Evolutionary conservation across 2,329 filamentous ascomycete species (phyloP).

Genomic region (Sarocladium oryzae): DNA sequence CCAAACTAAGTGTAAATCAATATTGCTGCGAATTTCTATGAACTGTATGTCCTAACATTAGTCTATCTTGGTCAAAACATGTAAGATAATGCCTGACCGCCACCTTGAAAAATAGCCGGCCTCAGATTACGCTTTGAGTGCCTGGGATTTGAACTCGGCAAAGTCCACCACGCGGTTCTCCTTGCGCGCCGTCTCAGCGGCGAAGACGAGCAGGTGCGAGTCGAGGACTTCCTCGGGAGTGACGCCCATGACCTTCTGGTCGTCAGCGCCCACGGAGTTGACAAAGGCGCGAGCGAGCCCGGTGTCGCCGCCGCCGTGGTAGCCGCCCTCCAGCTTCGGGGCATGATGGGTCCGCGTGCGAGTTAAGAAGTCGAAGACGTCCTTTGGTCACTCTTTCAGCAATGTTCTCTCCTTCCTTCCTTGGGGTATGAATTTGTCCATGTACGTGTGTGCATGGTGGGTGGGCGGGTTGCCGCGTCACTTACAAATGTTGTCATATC

Average conservation of each 20-base stretch:
- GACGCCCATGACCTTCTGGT: slow-evolving; percentile 11
- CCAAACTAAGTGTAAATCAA: too few species aligned
- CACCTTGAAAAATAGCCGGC: neutral
- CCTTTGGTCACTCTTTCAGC: slow-evolving; percentile 3
- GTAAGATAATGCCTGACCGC: too few species aligned
- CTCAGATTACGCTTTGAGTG: neutral
- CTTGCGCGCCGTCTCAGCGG: slow-evolving; percentile 13
- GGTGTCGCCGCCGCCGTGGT: slow-evolving; percentile 14
- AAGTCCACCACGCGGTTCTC: slow-evolving; percentile 15
- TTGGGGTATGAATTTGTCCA: too few species aligned
- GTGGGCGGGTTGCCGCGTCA: too few species aligned
- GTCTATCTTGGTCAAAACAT: too few species aligned
- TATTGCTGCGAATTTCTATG: too few species aligned
- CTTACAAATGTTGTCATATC: slow-evolving; percentile 15
- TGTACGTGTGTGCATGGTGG: too few species aligned
- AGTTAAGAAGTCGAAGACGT: slow-evolving; percentile 14
- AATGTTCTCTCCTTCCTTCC: too few species aligned
- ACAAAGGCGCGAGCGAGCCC: slow-evolving; percentile 14
- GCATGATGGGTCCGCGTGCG: slow-evolving; percentile 11
- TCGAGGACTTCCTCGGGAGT: slow-evolving; percentile 13
- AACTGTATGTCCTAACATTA: too few species aligned
- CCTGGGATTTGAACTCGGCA: slow-evolving; percentile 9
- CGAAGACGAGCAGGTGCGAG: slow-evolving; percentile 14
- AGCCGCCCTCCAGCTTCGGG: slow-evolving; percentile 13
- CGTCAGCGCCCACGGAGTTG: slow-evolving; percentile 9